These are phyloP conservation scores for Neonothopanus nambi DNA, from an alignment of 1,284 basidiomycete genomes.

Conservation along the genomic window DNA sequence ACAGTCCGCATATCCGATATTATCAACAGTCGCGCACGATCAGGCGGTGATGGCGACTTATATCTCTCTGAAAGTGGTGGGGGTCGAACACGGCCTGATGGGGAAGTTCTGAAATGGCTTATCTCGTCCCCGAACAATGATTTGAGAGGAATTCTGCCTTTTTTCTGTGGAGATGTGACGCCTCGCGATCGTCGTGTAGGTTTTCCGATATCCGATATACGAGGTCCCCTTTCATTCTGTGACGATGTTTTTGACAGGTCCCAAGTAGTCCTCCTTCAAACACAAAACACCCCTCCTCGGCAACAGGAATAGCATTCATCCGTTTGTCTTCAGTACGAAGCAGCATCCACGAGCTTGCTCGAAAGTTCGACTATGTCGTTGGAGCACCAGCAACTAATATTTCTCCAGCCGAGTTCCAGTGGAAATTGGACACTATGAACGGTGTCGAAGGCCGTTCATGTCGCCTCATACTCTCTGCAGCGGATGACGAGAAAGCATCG, in stretches of 20 bases:
- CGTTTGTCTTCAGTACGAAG: conserved; percentile 35
- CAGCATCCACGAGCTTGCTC: conserved; percentile 30
- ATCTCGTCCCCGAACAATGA: conserved; percentile 39
- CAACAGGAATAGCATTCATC: conserved; percentile 46
- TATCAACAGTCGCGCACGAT: conserved; percentile 50
- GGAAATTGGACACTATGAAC: conserved; percentile 25
- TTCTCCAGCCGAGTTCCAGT: conserved; percentile 21
- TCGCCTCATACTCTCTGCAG: conserved; percentile 3
- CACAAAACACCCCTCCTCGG: conserved; percentile 45
- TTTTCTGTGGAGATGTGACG: conserved; percentile 65
- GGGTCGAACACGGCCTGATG: conserved; percentile 54
- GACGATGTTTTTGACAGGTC: conserved; percentile 38
- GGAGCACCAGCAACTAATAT: conserved; percentile 37
- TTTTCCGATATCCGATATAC: conserved; percentile 15
- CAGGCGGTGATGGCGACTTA: conserved; percentile 33
- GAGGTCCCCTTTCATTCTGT: neutral
- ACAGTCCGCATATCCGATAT: conserved; percentile 37
- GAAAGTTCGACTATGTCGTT: conserved; percentile 47
- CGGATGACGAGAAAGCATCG: neutral
- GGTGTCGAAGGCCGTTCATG: neutral
- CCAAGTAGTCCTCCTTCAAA: conserved; percentile 46
- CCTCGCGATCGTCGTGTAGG: conserved; percentile 56
- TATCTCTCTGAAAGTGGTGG: conserved; percentile 48
- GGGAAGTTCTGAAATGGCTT: conserved; percentile 56
- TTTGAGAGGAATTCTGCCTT: neutral